Base-by-base conservation (phyloP, 495 filamentous ascomycete species). In the Sabuloglossum arenarium region DNA sequence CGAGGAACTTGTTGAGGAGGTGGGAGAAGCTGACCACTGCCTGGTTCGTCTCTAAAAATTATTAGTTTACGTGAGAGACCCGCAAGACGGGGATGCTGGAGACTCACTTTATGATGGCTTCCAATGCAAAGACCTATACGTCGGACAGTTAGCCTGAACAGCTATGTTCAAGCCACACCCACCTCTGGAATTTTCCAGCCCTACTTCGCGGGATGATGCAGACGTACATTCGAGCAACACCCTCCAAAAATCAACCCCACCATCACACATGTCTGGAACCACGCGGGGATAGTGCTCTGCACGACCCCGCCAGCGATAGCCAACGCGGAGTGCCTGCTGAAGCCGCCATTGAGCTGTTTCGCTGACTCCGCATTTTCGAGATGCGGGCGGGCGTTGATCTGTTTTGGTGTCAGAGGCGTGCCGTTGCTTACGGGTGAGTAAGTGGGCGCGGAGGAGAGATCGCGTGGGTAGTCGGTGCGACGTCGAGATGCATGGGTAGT, bases 241-340 rank as follows among this genome's bases (percentile, higher is more conserved):
- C 91, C 91, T 39, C 93, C 91, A 65, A 98, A 95, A 50, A 98
- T 98, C 56, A 96, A 73, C 24, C 74, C 78, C n/a, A 87, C 71
- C 73, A 94, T 91, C 59, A 81, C 73, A 29, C 76, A 69, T 45
- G 82, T 72, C 56, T 76, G 77, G 8, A 85, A 69, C 81, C 81
- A 82, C 62, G 75, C 75, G 23, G 83, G 80, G 54, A 88, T 71
- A 16, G 77, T 76, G 14, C 70, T 61, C 56, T 76, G 71, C 0
- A 69, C 68, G 4, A 70, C 65, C 0, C 70, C 72, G 23, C 66
- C 58, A 25, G 60, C 60, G 56, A 65, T 54, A 45, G 61, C 63
- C 28, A 67, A 55, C 42, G 69, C 32, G 6, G 61, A 57, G 11
- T 57, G 24, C 23, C 52, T 24, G 45, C 54, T 60, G 42, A 37